Conservation (phyloP, 192 early-diverging fungal genomes). For the Phycomyces nitens region DNA sequence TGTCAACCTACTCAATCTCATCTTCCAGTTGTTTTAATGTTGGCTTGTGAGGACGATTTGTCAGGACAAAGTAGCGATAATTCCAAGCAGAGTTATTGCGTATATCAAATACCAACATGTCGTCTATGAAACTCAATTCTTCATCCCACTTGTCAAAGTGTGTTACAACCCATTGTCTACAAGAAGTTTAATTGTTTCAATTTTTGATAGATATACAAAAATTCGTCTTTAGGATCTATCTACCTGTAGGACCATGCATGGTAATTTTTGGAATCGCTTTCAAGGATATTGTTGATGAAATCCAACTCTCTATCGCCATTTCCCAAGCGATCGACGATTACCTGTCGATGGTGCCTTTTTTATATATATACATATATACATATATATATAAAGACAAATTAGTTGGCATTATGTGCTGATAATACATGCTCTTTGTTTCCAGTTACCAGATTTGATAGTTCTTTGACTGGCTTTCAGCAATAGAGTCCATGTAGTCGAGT, state of each 20-base stretch:
- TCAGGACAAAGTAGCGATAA: slow-evolving; percentile 83
- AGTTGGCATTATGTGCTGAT: too few relatives aligned
- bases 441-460: slow-evolving; percentile 93
- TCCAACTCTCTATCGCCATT: slow-evolving; percentile 61
- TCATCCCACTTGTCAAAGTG: slow-evolving; percentile 73
- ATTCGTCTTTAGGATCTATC: not conserved
- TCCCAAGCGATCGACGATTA: slow-evolving; percentile 57
- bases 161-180: slow-evolving; percentile 85
- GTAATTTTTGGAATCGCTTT: slow-evolving; percentile 93
- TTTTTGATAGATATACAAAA: not conserved
- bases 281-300: slow-evolving; percentile 69
- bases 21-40: slow-evolving; percentile 41
- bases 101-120: slow-evolving; percentile 73
- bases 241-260: slow-evolving; percentile 95
- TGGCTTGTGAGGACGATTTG: slow-evolving; percentile 31
- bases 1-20: slow-evolving; percentile 65
- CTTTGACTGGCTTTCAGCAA: slow-evolving; percentile 78
- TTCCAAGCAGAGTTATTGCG: slow-evolving; percentile 99
- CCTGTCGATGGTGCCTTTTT: slow-evolving; percentile 77
- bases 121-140: slow-evolving; percentile 74
- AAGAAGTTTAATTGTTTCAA: slow-evolving; percentile 8
- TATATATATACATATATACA: not conserved
- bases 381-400: not conserved
- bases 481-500: slow-evolving; percentile 70
- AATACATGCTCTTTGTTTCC: not conserved